Evolutionary conservation across 2,329 filamentous ascomycete species (phyloP).

Genomic region (Alternaria dauci): DNA sequence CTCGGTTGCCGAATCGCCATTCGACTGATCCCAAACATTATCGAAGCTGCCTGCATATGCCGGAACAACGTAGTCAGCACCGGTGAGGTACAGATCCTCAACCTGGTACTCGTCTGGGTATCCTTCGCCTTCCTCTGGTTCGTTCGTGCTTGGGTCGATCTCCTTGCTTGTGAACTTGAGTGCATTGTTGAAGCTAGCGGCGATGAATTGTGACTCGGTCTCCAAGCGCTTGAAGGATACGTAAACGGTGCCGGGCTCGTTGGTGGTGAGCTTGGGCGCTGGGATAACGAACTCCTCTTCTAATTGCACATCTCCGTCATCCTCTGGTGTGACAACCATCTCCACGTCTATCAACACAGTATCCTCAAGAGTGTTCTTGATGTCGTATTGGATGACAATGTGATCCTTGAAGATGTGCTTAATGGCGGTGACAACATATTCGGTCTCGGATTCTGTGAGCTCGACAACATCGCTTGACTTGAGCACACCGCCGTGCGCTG

Average conservation of each 20-base stretch:
- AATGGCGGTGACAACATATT: slow-evolving; percentile 91
- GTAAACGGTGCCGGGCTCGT: slow-evolving; percentile 92
- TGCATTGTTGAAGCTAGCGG: slow-evolving; percentile 85
- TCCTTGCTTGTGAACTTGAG: slow-evolving; percentile 99
- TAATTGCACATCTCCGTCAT: slow-evolving; percentile 75
- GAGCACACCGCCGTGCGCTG: slow-evolving; percentile 86
- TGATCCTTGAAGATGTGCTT: slow-evolving; percentile 99
- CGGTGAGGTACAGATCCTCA: slow-evolving; percentile 87
- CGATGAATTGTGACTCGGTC: slow-evolving; percentile 78
- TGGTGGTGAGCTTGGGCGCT: slow-evolving; percentile 79
- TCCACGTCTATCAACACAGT: slow-evolving; percentile 61
- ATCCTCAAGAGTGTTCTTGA: slow-evolving; percentile 95
- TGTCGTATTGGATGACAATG: slow-evolving; percentile 92
- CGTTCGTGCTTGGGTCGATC: slow-evolving; percentile 91
- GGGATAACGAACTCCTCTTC: slow-evolving; percentile 94
- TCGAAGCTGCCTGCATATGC: slow-evolving; percentile 95
- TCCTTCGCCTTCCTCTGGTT: slow-evolving; percentile 83
- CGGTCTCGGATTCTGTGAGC: slow-evolving; percentile 95
- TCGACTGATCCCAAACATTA: slow-evolving; percentile 93
- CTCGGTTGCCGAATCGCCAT: slow-evolving; percentile 89
- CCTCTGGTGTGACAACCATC: slow-evolving; percentile 84
- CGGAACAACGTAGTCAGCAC: slow-evolving; percentile 92
- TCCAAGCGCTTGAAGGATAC: slow-evolving; percentile 88
- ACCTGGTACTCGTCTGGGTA: slow-evolving; percentile 99
- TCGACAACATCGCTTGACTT: slow-evolving; percentile 89